phyloP scores from a whole-genome alignment of 805 yeast genomes.

The Hanseniaspora guilliermondii region DNA sequence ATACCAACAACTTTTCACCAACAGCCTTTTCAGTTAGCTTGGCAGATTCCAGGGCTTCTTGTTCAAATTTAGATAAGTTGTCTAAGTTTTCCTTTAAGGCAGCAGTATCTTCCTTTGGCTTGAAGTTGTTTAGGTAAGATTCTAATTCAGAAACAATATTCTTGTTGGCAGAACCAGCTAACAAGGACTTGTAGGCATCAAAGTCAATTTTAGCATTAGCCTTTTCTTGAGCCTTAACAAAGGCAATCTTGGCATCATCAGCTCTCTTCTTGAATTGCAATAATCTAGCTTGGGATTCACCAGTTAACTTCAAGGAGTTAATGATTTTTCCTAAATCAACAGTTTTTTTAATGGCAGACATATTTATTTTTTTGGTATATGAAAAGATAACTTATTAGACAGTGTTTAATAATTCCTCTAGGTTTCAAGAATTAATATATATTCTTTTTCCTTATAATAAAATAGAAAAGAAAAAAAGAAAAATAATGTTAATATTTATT shows the following conservation, averaged over 20 bases:
- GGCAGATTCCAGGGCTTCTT: constrained; percentile 91
- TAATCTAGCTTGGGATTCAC: constrained; percentile 77
- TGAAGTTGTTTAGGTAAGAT: constrained; percentile 58
- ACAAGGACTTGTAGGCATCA: constrained; percentile 58
- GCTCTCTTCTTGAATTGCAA: constrained; percentile 94
- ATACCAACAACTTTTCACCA: constrained; percentile 68
- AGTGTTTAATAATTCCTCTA: background rate
- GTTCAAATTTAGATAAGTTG: constrained; percentile 85
- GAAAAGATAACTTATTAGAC: background rate
- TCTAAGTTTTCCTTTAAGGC: constrained; percentile 82
- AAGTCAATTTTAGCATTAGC: constrained; percentile 64
- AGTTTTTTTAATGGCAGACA: constrained; percentile 38
- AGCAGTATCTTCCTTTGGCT: constrained; percentile 54
- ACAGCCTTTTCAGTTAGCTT: constrained; percentile 84
- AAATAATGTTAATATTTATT: no score
- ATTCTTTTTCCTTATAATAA: no score
- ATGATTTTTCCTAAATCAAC: constrained; percentile 92
- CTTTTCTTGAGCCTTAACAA: constrained; percentile 58
- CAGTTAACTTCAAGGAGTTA: constrained; percentile 80
- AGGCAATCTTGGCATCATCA: constrained; percentile 87
- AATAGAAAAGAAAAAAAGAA: no score
- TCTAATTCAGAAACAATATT: constrained; percentile 71
- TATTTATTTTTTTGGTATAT: constrained; percentile 11
- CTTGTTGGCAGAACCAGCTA: constrained; percentile 51
- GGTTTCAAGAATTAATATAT: no score